Evolutionary conservation across 768 basidiomycete genomes (phyloP).

Genomic region (Tricholoma saponaceum): DNA sequence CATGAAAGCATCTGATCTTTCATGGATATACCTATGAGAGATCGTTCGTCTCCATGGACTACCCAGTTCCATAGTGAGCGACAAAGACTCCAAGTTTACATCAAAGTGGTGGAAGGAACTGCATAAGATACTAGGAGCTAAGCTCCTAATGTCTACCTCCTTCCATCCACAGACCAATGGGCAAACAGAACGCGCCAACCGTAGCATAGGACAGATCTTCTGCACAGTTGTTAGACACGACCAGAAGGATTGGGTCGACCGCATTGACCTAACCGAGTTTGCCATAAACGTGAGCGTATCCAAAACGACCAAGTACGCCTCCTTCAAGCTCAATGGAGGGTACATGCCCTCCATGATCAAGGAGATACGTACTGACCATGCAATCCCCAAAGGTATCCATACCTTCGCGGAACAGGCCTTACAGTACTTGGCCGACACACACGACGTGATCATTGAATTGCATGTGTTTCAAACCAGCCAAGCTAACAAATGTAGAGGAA

Average conservation of each 20-base stretch:
- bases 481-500: conserved; percentile 19
- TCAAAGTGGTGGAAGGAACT: conserved; percentile 28
- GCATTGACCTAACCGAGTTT: conserved; percentile 31
- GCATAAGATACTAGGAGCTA: conserved; percentile 21
- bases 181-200: conserved; percentile 21
- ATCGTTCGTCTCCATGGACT: too few species aligned
- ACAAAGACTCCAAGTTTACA: not conserved
- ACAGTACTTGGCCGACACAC: conserved; percentile 22
- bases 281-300: conserved; percentile 27
- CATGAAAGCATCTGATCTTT: too few species aligned
- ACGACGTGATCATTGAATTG: conserved; percentile 33
- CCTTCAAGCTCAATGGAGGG: conserved; percentile 25
- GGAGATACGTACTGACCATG: not conserved
- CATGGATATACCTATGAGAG: too few species aligned
- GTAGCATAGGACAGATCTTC: conserved; percentile 27
- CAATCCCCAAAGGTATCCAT: conserved; percentile 16
- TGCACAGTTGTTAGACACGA: conserved; percentile 15
- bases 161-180: conserved; percentile 41
- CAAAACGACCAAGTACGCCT: conserved; percentile 28
- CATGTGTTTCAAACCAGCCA: conserved; percentile 24
- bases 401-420: conserved; percentile 20
- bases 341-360: conserved; percentile 11
- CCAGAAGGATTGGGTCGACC: conserved; percentile 28
- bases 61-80: too few species aligned
- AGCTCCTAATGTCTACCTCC: conserved; percentile 11